These are phyloP conservation scores for Penicillium cinerascens DNA, from an alignment of 495 filamentous ascomycete genomes.

Conservation along the genomic window DNA sequence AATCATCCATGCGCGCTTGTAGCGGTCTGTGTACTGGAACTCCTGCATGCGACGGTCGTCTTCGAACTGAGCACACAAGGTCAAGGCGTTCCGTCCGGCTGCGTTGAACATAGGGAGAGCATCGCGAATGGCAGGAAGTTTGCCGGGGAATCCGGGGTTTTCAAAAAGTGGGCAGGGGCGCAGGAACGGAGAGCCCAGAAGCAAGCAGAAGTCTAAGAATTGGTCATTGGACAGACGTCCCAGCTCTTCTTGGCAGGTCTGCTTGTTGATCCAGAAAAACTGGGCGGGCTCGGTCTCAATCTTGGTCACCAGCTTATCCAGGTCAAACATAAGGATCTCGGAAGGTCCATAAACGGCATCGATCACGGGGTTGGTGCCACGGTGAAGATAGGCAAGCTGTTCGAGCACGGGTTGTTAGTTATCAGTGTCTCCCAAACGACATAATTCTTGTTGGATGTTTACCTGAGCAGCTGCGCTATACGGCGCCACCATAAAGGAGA, in stretches of 20 bases:
- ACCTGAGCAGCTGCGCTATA: conserved; percentile 91
- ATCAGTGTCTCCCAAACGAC: neutral
- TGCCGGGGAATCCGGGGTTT: conserved; percentile 45
- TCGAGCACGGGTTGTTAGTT: conserved; percentile 3
- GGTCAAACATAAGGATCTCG: conserved; percentile 84
- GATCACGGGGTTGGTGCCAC: conserved; percentile 61
- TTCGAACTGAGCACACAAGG: conserved; percentile 64
- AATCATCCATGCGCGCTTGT: conserved; percentile 74
- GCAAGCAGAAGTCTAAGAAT: conserved; percentile 79
- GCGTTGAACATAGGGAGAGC: conserved; percentile 68
- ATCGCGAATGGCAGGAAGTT: conserved; percentile 56
- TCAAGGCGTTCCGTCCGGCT: conserved; percentile 57
- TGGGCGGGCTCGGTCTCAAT: conserved; percentile 65
- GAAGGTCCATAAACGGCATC: conserved; percentile 80
- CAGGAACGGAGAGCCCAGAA: conserved; percentile 79
- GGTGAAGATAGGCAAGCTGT: conserved; percentile 79
- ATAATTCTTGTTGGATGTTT: conserved; percentile 5
- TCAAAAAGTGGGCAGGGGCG: conserved; percentile 72
- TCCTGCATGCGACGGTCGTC: conserved; percentile 66
- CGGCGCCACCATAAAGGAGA: conserved; percentile 83
- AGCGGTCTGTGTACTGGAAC: conserved; percentile 77
- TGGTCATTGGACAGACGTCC: conserved; percentile 63
- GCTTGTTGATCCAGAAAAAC: conserved; percentile 70
- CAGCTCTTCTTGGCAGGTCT: conserved; percentile 64
- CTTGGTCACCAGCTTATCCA: conserved; percentile 75